Base-by-base conservation (phyloP, 805 yeast species). In the Monosporozyma aerobia region DNA sequence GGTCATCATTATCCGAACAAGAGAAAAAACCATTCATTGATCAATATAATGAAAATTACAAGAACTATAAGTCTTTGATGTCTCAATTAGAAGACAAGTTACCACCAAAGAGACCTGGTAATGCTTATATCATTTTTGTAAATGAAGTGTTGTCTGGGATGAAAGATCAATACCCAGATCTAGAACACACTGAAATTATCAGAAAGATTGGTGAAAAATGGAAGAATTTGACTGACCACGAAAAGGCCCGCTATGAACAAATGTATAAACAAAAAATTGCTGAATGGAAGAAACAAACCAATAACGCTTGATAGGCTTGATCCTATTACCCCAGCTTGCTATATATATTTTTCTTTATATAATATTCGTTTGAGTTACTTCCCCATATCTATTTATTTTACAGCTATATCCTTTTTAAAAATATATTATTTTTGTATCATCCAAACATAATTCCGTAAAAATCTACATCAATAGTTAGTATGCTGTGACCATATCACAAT, bases 11-110 rank as follows among this genome's bases (percentile, higher is more conserved):
- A 63, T 69, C 74, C 54, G 85, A 79, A 50, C 80, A 77, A 44
- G 87, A 83, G 58, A 89, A 88, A 77, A 73, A 71, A 58, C 89
- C 92, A 54, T 87, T 82, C 72, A 85, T 82, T 72, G 78, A 76
- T 62, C 79, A 53, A 50, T 57, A 55, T 41, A 40, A 54, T 25
- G 39, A 39, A 9, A 52, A 56, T 7, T 51, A 56, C 55, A 59
- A 57, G 22, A 48, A 52, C 33, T 64, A 63, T 44, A 44, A 32
- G 16, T 27, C 7, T 27, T 33, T n/a, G 7, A 49, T 44, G 35
- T 25, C 9, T 27, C 53, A 33, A 49, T 55, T 53, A 46, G 47
- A 50, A 50, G 51, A 51, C 25, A 56, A 57, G 48, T 55, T 54
- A 50, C 66, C 63, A 19, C 67, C 67, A 48, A 65, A 65, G 53